Evolutionary conservation across 257 asterid species (phyloP).

Genomic region (Solanum verrucosum): DNA sequence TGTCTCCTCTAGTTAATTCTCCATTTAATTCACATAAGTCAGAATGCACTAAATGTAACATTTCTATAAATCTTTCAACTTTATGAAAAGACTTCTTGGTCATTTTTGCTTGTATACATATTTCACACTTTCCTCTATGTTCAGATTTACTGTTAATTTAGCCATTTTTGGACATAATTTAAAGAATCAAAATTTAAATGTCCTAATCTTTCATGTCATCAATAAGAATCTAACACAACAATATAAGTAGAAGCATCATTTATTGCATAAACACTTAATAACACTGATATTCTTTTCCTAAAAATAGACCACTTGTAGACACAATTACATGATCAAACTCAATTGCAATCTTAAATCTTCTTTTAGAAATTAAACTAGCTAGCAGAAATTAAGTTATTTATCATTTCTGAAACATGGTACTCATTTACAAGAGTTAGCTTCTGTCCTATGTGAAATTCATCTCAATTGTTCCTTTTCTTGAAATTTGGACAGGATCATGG

Average conservation of each 20-base stretch:
- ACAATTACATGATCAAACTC: neutral
- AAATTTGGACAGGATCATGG: no score
- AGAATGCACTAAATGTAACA: neutral
- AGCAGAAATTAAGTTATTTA: no score
- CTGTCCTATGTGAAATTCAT: no score
- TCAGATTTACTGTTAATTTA: no score
- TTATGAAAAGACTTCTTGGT: neutral
- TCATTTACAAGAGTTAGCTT: no score
- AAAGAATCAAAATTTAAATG: neutral
- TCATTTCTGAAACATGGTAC: no score
- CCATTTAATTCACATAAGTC: no score
- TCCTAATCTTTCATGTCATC: neutral
- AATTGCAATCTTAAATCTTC: neutral
- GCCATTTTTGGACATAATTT: neutral
- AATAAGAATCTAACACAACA: neutral
- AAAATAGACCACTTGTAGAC: neutral
- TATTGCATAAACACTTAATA: neutral
- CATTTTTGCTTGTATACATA: neutral
- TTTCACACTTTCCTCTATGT: neutral
- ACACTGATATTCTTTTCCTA: neutral
- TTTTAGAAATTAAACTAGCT: no score
- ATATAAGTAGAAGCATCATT: neutral
- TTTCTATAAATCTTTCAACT: neutral
- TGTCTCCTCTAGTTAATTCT: neutral
- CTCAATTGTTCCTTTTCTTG: no score